A percentile compares a stretch with the other conserved stretches of the same genome.
These are phyloP conservation scores for Lactarius trivialis DNA, from an alignment of 768 basidiomycete species.

Conservation along the genomic window DNA sequence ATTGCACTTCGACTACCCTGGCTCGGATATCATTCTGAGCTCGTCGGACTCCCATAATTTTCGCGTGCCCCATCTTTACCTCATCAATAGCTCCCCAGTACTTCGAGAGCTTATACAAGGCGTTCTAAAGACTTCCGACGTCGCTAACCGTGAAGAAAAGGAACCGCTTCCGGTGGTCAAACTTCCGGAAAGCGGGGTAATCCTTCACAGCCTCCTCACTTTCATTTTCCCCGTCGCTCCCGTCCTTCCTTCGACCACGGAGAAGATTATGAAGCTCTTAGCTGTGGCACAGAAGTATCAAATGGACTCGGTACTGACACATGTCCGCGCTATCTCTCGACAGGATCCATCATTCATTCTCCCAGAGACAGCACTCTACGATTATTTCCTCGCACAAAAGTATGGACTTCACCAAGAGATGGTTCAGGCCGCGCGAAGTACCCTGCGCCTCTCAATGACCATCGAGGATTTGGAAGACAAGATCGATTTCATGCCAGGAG, in stretches of 20 bases:
- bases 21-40: background rate
- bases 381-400: background rate
- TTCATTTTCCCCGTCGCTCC: background rate
- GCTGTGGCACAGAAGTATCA: background rate
- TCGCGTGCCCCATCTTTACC: slow-evolving; percentile 26
- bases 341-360: background rate
- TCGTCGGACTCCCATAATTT: background rate
- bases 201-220: background rate
- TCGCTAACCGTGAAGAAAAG: too few relatives aligned
- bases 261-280: background rate
- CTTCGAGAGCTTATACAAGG: slow-evolving; percentile 24
- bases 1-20: background rate
- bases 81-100: slow-evolving; percentile 38
- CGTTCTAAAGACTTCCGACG: background rate
- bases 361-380: background rate
- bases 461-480: background rate
- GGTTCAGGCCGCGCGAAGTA: background rate
- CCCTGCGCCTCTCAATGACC: background rate
- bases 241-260: background rate
- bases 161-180: background rate
- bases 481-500: background rate
- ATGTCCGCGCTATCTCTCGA: background rate
- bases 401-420: background rate
- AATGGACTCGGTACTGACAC: background rate
- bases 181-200: background rate